These are phyloP conservation scores for Penicillium flavigenum DNA, from an alignment of 495 filamentous ascomycete genomes.

Conservation along the genomic window DNA sequence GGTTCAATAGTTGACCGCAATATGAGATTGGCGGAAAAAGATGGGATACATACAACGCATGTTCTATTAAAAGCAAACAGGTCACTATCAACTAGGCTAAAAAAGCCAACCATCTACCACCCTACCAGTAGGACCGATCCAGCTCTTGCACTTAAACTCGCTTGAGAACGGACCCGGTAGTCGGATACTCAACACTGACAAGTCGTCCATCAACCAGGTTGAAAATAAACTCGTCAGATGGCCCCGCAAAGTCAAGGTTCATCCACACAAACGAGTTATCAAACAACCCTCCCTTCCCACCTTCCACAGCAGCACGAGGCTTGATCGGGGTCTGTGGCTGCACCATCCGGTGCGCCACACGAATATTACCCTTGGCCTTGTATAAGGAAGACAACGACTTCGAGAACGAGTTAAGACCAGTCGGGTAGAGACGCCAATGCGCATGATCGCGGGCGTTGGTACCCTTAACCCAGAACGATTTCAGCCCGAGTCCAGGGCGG, in stretches of 20 bases:
- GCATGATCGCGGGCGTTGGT: background rate
- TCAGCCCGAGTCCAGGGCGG: constrained; percentile 5
- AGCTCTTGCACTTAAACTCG: background rate
- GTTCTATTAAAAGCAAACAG: too few species aligned
- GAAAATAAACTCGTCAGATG: constrained; percentile 4
- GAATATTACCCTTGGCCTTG: background rate
- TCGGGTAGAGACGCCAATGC: constrained; percentile 6
- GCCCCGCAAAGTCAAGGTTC: constrained; percentile 10
- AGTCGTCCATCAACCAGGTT: constrained; percentile 8
- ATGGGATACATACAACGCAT: too few species aligned
- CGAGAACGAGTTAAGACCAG: constrained; percentile 10
- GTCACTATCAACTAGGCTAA: background rate
- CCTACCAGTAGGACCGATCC: background rate
- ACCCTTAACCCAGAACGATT: constrained; percentile 1
- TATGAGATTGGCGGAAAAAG: too few species aligned
- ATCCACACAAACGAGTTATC: constrained; percentile 19
- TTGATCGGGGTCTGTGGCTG: background rate
- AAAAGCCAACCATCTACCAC: background rate
- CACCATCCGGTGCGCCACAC: constrained; percentile 6
- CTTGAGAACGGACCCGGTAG: background rate
- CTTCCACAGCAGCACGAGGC: constrained; percentile 18
- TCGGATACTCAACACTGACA: constrained; percentile 8
- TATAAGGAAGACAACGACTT: constrained; percentile 8
- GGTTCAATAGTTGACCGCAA: too few species aligned
- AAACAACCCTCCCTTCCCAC: constrained; percentile 16